Evolutionary conservation across 2,329 filamentous ascomycete species (phyloP).

Genomic region (Ceratocystis destructans): DNA sequence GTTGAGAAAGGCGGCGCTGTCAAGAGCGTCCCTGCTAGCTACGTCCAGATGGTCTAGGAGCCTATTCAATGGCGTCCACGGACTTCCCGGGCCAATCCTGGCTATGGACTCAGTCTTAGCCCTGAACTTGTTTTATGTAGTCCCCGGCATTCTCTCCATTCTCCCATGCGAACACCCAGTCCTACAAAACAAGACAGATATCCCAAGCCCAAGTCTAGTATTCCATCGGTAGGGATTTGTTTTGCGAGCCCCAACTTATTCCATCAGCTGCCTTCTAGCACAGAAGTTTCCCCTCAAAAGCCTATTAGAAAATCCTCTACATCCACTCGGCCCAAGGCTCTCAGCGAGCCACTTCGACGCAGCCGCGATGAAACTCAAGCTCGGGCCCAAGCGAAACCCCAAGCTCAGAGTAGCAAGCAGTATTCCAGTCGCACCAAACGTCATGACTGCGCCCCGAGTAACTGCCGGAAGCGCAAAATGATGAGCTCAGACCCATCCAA

Average conservation of each 20-base stretch:
- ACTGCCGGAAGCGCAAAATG: not conserved
- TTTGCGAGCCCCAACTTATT: not conserved
- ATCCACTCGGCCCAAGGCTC: not conserved
- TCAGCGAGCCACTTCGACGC: not conserved
- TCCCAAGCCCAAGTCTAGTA: not conserved
- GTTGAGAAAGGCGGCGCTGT: constrained; percentile 81
- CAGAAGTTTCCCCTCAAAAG: not conserved
- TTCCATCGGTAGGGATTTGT: not conserved
- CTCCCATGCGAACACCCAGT: not conserved
- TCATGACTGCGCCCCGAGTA: not conserved
- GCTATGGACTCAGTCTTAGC: constrained; percentile 2
- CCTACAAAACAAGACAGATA: not conserved
- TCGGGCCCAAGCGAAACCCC: too few species aligned
- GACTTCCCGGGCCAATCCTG: constrained; percentile 9
- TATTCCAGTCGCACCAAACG: not conserved
- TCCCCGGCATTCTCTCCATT: constrained; percentile 2
- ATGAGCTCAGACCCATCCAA: not conserved
- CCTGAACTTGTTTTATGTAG: constrained; percentile 13
- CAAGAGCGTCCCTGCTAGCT: constrained; percentile 86
- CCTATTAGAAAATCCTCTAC: not conserved
- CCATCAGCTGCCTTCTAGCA: not conserved
- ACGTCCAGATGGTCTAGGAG: constrained; percentile 60
- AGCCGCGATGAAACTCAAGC: not conserved
- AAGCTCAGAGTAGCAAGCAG: not conserved
- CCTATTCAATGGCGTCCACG: constrained; percentile 14